phyloP scores from a whole-genome alignment of 768 basidiomycete genomes.

The Saitozyma sp. region DNA sequence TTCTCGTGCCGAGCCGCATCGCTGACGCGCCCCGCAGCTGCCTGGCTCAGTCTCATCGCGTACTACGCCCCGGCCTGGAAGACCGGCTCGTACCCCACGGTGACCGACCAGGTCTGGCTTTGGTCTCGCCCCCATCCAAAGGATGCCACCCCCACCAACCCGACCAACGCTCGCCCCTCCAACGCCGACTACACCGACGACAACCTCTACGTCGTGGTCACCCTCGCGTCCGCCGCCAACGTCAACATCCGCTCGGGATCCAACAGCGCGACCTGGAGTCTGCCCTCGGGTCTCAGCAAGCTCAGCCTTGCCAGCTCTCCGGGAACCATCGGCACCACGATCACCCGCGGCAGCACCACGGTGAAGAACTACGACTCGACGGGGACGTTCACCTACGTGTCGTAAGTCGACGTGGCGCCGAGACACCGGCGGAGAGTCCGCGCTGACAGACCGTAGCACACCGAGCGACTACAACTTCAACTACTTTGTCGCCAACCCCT shows the following conservation, averaged over 20 bases:
- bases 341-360: conserved; percentile 23
- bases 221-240: conserved; percentile 24
- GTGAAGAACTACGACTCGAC: conserved; percentile 33
- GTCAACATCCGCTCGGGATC: conserved; percentile 35
- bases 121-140: conserved; percentile 50
- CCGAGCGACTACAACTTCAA: conserved; percentile 46
- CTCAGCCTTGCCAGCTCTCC: conserved; percentile 29
- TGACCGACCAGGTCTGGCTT: conserved; percentile 41
- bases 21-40: background rate
- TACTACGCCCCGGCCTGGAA: conserved; percentile 51
- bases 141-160: conserved; percentile 32
- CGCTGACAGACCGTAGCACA: background rate
- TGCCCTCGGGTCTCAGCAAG: conserved; percentile 38
- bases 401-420: conserved; percentile 31
- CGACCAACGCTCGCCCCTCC: conserved; percentile 32
- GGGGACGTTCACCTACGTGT: conserved; percentile 31
- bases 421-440: too few relatives aligned
- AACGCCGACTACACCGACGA: conserved; percentile 41
- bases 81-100: conserved; percentile 45
- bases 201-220: conserved; percentile 45
- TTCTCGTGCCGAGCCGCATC: background rate
- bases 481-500: conserved; percentile 34
- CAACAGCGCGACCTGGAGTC: conserved; percentile 26
- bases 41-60: conserved; percentile 24
- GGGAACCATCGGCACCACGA: conserved; percentile 37